phyloP scores from a whole-genome alignment of 768 basidiomycete genomes.

The Heimioporus sp. region DNA sequence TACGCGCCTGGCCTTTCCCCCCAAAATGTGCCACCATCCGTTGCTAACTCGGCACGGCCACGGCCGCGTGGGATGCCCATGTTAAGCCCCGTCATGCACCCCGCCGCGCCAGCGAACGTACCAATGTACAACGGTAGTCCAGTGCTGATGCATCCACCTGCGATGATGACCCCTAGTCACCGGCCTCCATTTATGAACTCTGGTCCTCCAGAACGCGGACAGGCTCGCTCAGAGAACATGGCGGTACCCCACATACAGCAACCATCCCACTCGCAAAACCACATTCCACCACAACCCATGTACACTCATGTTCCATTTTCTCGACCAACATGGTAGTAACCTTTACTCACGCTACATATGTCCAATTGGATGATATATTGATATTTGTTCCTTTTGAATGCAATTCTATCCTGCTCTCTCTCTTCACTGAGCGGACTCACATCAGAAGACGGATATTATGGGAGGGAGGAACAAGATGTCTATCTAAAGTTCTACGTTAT shows the following conservation, averaged over 20 bases:
- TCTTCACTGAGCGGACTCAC: slow-evolving; percentile 2
- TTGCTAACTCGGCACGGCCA: slow-evolving; percentile 29
- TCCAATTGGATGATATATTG: slow-evolving; percentile 31
- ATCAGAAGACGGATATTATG: slow-evolving; percentile 5
- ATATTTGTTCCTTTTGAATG: slow-evolving; percentile 28
- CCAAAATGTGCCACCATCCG: slow-evolving; percentile 35
- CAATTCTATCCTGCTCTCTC: slow-evolving; percentile 16
- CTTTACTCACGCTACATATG: slow-evolving; percentile 12
- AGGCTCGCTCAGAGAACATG: slow-evolving; percentile 47
- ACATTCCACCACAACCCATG: slow-evolving; percentile 27
- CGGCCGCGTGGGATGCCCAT: slow-evolving; percentile 55
- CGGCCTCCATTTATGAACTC: slow-evolving; percentile 43
- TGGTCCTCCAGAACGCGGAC: slow-evolving; percentile 48
- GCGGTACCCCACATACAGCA: slow-evolving; percentile 42
- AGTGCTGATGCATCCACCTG: slow-evolving; percentile 57
- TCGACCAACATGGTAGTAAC: slow-evolving; percentile 31
- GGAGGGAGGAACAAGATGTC: slow-evolving; percentile 19
- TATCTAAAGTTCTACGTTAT: slow-evolving; percentile 34
- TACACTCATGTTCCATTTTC: slow-evolving; percentile 28
- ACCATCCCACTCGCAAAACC: slow-evolving; percentile 27
- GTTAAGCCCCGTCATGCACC: slow-evolving; percentile 73
- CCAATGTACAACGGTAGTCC: slow-evolving; percentile 69
- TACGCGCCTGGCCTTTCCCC: slow-evolving; percentile 43
- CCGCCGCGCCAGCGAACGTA: slow-evolving; percentile 42
- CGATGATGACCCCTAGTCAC: slow-evolving; percentile 35